Percentiles rank a stretch among this genome's conserved stretches.
phyloP scores from a whole-genome alignment of 2,329 filamentous ascomycete genomes.

The Spiromastix sp. region DNA sequence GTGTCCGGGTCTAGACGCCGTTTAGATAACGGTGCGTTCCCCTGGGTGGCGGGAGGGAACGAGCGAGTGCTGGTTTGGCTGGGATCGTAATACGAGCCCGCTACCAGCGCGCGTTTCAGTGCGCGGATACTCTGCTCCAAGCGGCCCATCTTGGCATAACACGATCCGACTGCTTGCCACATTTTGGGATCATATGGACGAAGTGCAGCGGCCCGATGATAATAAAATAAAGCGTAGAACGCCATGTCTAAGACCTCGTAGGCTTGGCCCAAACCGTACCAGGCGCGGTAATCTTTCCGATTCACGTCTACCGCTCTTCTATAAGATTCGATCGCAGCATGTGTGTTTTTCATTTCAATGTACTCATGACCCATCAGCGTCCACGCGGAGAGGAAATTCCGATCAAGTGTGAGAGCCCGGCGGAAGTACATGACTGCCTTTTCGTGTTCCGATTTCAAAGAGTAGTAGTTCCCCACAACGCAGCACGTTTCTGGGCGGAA shows the following conservation, averaged over 20 bases:
- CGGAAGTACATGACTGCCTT: slow-evolving; percentile 98
- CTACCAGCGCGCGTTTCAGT: slow-evolving; percentile 80
- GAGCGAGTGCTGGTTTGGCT: slow-evolving; percentile 25
- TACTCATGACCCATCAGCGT: slow-evolving; percentile 99
- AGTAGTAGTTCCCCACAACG: slow-evolving; percentile 96
- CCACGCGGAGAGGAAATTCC: slow-evolving; percentile 88
- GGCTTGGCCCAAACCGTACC: slow-evolving; percentile 94
- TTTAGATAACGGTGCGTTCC: slow-evolving; percentile 32
- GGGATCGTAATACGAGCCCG: slow-evolving; percentile 74
- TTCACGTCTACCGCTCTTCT: slow-evolving; percentile 92
- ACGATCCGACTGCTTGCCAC: slow-evolving; percentile 94
- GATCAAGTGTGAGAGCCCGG: slow-evolving; percentile 78
- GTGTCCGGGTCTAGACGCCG: slow-evolving; percentile 75
- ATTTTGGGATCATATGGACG: slow-evolving; percentile 97
- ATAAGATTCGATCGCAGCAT: slow-evolving; percentile 95
- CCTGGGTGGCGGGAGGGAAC: slow-evolving; percentile 27
- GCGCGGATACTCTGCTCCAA: slow-evolving; percentile 88
- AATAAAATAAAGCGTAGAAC: slow-evolving; percentile 94
- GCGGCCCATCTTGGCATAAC: slow-evolving; percentile 79
- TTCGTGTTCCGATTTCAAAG: slow-evolving; percentile 84
- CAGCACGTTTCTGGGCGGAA: slow-evolving; percentile 96
- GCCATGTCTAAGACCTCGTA: slow-evolving; percentile 98
- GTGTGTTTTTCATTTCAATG: slow-evolving; percentile 96
- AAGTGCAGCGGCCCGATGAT: slow-evolving; percentile 85
- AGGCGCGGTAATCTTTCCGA: slow-evolving; percentile 89